A percentile compares a stretch with the other conserved stretches of the same genome.
These are phyloP conservation scores for Zizania latifolia DNA, from an alignment of 176 grass and related monocot genomes.

Conservation along the genomic window DNA sequence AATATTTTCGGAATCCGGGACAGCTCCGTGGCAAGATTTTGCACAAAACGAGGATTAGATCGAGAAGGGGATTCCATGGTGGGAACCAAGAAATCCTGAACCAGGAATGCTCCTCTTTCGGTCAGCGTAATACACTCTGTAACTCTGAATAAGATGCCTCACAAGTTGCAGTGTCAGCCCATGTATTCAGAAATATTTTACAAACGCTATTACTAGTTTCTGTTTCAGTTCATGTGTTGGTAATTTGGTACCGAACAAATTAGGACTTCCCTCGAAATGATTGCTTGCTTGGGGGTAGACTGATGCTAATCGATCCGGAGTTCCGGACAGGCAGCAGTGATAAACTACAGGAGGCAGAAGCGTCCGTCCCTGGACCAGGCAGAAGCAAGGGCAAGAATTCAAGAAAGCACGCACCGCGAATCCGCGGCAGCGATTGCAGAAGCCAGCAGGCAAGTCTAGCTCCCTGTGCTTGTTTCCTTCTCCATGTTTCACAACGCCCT, in stretches of 20 bases:
- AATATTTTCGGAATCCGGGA: too few relatives aligned
- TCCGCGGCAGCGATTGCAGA: not conserved
- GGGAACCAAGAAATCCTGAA: not conserved
- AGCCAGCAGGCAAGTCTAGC: not conserved
- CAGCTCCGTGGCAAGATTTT: slow-evolving; percentile 21
- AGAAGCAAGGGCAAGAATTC: not conserved
- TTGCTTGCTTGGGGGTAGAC: not conserved
- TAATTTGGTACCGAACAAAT: too few relatives aligned
- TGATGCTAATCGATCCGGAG: too few relatives aligned
- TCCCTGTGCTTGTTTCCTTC: slow-evolving; percentile 1
- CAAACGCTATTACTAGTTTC: too few relatives aligned
- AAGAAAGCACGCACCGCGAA: not conserved
- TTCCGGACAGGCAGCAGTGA: not conserved
- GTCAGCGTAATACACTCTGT: not conserved
- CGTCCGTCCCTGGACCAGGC: not conserved
- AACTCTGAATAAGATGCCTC: not conserved
- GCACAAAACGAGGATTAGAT: not conserved
- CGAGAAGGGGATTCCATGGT: not conserved
- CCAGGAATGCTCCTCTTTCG: not conserved
- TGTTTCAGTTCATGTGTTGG: not conserved
- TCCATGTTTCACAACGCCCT: not conserved
- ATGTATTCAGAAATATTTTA: not conserved
- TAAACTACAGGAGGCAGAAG: not conserved
- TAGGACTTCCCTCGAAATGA: too few relatives aligned
- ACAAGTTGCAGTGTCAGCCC: too few relatives aligned